Evolutionary conservation across 2,329 filamentous ascomycete genomes (phyloP), one percentile per base, ranked within the genome.

Genomic region (Pseudocercospora eumusae): DNA sequence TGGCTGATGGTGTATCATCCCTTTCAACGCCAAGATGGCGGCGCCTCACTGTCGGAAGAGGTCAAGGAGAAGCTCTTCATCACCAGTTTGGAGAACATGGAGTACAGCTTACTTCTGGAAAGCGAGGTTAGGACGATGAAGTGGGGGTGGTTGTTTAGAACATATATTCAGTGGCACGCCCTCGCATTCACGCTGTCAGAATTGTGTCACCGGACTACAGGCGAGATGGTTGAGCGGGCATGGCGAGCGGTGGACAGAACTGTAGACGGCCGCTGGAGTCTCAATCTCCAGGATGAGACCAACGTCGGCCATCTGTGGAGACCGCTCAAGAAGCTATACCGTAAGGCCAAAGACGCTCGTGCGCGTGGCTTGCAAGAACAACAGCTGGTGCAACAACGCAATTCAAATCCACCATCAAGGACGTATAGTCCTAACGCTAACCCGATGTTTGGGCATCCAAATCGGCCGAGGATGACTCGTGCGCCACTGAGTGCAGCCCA

Each of bases 1-100:
- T 91, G 88, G 78, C 81, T 95, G 36, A 83, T 92, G 63, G 83
- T 91, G 2, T 90, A 93, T 70, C 87, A 93, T 68, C 89, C 90
- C 0, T 82, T 88, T 69, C 85, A 89, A 31, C 84, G 86, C 56
- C 81, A 82, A 33, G 83, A 86, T 25, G 80, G 82, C 9, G 81
- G 81, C n/a, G 75, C 80, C 8, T 81, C 80, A 25, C 78, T 89
- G 7, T 83, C 85, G 0, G 81, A 84, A 55, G 86, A 87, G 53
- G 84, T 85, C 8, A 85, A 86, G 60, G 84, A 91, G 64, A 86
- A 86, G 61, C 80, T 93, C 1, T 90, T 92, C 72, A 77, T 88
- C 23, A 89, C 88, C 0, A 87, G 88, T 2, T 82, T 93, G 25
- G 89, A 93, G 69, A 86, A 92, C 25, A 83, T 92, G 52, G 90